Evolutionary conservation across 2,329 filamentous ascomycete genomes (phyloP).

Genomic region (Trichoderma lentiforme): DNA sequence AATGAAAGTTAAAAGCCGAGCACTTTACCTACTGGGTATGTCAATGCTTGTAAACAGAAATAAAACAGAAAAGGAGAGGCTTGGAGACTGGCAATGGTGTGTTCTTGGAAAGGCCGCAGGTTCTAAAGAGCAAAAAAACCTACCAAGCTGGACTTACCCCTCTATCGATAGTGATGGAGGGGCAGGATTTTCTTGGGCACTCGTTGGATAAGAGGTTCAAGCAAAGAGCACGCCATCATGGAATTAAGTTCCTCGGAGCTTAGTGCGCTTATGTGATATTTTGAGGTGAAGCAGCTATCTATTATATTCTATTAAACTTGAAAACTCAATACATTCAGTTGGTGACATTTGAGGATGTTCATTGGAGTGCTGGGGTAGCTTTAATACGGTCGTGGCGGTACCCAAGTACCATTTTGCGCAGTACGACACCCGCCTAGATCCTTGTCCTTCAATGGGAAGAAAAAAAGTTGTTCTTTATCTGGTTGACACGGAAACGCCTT

Average conservation of each 20-base stretch:
- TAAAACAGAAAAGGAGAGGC: neutral
- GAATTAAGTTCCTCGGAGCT: neutral
- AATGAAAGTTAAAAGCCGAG: neutral
- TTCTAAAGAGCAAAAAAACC: neutral
- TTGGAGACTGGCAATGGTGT: neutral
- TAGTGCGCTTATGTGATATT: neutral
- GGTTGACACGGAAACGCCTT: neutral
- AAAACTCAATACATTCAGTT: neutral
- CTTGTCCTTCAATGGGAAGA: neutral
- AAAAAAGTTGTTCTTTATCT: neutral
- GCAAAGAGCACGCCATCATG: conserved; percentile 5
- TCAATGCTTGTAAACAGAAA: neutral
- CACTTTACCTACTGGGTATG: neutral
- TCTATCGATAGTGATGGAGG: conserved; percentile 15
- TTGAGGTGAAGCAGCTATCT: neutral
- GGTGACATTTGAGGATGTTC: neutral
- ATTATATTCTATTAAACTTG: neutral
- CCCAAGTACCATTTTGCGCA: neutral
- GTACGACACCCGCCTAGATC: neutral
- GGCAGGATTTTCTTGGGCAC: neutral
- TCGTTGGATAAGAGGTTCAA: neutral
- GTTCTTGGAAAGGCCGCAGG: neutral
- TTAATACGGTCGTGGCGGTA: neutral
- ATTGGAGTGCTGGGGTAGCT: neutral
- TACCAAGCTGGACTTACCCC: neutral